phyloP scores from a whole-genome alignment of 73 alveolate species.

The Paramecium bursaria region DNA sequence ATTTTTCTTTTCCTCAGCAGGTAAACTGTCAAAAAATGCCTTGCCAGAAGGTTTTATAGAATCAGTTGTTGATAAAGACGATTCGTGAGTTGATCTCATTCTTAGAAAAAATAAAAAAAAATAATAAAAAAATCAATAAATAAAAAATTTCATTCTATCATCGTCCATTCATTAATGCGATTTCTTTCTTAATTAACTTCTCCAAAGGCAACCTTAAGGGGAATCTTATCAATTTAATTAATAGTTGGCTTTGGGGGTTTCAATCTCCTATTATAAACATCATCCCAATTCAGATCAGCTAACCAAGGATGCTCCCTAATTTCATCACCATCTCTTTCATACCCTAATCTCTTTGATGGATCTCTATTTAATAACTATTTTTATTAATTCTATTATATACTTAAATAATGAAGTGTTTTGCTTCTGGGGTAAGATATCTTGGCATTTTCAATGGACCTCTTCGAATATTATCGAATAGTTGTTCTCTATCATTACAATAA shows the following conservation, averaged over 20 bases:
- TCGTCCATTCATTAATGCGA: slow-evolving; percentile 45
- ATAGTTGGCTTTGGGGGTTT: slow-evolving; percentile 73
- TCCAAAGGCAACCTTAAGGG: slow-evolving; percentile 3
- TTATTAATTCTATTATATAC: slow-evolving; percentile 67
- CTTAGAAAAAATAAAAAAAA: too few relatives aligned
- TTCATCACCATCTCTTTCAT: slow-evolving; percentile 82
- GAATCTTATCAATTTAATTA: slow-evolving; percentile 18
- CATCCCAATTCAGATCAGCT: slow-evolving; percentile 83
- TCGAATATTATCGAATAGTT: slow-evolving; percentile 90
- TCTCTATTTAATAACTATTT: slow-evolving; percentile 76
- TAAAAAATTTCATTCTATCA: too few relatives aligned
- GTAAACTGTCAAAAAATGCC: too few relatives aligned
- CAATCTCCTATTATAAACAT: slow-evolving; percentile 64
- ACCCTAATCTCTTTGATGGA: slow-evolving; percentile 87
- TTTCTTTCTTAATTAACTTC: slow-evolving; percentile 16
- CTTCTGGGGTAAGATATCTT: slow-evolving; percentile 78
- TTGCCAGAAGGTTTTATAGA: too few relatives aligned
- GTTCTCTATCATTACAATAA: slow-evolving; percentile 87
- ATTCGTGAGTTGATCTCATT: too few relatives aligned
- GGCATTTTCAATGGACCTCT: slow-evolving; percentile 91
- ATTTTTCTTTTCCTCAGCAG: too few relatives aligned
- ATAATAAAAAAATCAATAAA: too few relatives aligned
- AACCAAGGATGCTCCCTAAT: slow-evolving; percentile 88
- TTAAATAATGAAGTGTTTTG: slow-evolving; percentile 80
- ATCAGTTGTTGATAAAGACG: too few relatives aligned